Conservation (phyloP, 805 yeast species). For the Candida chilensis region DNA sequence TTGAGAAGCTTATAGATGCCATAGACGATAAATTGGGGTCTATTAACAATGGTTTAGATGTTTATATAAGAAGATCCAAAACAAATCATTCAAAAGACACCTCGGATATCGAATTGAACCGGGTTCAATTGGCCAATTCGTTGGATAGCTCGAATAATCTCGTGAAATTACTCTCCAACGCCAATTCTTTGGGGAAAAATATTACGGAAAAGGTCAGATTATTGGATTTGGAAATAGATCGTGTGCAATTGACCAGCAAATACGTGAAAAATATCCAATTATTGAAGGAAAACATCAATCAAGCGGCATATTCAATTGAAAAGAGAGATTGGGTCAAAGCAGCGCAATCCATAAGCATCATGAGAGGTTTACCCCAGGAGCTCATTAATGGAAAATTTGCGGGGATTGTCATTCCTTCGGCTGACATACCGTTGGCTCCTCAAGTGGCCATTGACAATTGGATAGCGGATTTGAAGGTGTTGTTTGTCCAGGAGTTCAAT, state of each 20-base stretch:
- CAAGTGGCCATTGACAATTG: conserved; percentile 44
- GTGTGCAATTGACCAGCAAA: conserved; percentile 50
- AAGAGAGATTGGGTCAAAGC: conserved; percentile 70
- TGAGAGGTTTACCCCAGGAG: conserved; percentile 43
- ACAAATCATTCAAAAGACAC: no score
- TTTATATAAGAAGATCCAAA: no score
- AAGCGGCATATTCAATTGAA: conserved; percentile 61
- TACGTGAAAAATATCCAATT: conserved; percentile 60
- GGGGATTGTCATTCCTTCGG: conserved; percentile 73
- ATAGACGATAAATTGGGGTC: no score
- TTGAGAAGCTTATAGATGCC: no score
- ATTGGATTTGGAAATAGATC: conserved; percentile 60
- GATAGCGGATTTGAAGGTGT: conserved; percentile 44
- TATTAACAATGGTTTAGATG: no score
- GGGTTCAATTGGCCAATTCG: no score
- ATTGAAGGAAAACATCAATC: conserved; percentile 57
- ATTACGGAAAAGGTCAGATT: conserved; percentile 64
- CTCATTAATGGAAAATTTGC: conserved; percentile 62
- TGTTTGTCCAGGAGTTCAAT: conserved; percentile 56
- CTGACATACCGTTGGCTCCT: conserved; percentile 81
- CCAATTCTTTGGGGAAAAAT: conserved; percentile 55
- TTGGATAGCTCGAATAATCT: conserved; percentile 48
- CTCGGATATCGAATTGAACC: no score
- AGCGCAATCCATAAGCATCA: conserved; percentile 52
- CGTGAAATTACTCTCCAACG: conserved; percentile 42